These are phyloP conservation scores for Elymus sibiricus DNA, from an alignment of 176 grass and related monocot genomes.

Conservation along the genomic window DNA sequence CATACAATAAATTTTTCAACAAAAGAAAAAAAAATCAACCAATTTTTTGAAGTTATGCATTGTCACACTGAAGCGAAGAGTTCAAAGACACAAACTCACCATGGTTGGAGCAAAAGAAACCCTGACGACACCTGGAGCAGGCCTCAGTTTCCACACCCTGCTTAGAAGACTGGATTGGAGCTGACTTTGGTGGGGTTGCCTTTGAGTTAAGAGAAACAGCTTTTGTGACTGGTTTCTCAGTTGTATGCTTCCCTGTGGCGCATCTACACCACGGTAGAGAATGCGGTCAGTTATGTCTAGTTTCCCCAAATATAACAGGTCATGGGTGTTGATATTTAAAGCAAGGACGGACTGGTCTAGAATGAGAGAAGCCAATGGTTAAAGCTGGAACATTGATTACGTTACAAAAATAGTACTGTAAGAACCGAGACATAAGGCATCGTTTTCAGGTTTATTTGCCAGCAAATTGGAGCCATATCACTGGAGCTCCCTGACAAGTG, in stretches of 20 bases:
- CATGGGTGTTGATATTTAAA: neutral
- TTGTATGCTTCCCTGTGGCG: conserved; percentile 90
- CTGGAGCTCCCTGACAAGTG: neutral
- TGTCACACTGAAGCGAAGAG: neutral
- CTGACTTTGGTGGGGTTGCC: conserved; percentile 42
- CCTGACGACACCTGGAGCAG: conserved; percentile 83
- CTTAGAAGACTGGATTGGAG: conserved; percentile 37
- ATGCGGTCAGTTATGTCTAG: neutral
- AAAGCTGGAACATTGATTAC: neutral
- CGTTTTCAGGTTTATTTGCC: neutral
- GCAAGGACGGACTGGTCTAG: neutral
- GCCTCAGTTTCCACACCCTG: conserved; percentile 42
- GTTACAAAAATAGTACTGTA: neutral
- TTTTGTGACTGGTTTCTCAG: conserved; percentile 83
- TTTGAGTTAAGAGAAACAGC: conserved; percentile 50
- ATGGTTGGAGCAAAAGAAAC: conserved; percentile 98
- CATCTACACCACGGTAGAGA: conserved; percentile 50
- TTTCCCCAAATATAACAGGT: neutral
- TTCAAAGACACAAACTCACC: conserved; percentile 44
- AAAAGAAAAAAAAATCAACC: neutral
- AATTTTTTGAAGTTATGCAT: neutral
- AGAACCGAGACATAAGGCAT: neutral
- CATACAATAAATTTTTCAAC: neutral
- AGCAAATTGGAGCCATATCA: neutral
- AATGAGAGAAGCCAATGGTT: neutral